Evolutionary conservation across 371 early-diverging fungal species (phyloP).

Genomic region (Mucor plumbeus): DNA sequence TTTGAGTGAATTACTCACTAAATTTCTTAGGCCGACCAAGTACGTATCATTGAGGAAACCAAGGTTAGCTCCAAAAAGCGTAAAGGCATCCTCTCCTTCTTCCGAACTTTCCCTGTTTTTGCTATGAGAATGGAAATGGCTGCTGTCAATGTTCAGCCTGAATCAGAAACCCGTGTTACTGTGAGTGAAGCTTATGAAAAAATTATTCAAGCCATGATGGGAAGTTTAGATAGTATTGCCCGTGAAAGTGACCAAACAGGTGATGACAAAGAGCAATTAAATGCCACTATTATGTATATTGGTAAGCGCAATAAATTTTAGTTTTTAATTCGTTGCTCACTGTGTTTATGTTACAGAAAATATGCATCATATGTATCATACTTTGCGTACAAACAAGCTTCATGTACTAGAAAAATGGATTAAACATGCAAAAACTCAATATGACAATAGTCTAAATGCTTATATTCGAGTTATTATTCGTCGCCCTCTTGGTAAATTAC

Average conservation of each 20-base stretch:
- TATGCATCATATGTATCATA: conserved; percentile 89
- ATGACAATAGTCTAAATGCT: conserved; percentile 80
- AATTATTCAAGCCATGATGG: conserved; percentile 86
- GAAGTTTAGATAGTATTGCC: conserved; percentile 86
- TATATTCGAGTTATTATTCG: conserved; percentile 89
- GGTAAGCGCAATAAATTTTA: conserved; percentile 53
- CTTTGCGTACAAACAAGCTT: conserved; percentile 73
- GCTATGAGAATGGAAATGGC: conserved; percentile 76
- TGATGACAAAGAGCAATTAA: conserved; percentile 94
- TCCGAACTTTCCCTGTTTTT: conserved; percentile 90
- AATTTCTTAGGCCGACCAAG: conserved; percentile 74
- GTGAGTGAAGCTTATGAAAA: conserved; percentile 84
- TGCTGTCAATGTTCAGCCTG: conserved; percentile 55
- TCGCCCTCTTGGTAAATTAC: conserved; percentile 83
- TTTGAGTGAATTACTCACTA: not conserved
- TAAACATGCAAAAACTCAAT: conserved; percentile 83
- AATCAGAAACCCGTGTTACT: conserved; percentile 70
- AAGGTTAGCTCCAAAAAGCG: conserved; percentile 88
- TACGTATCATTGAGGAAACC: conserved; percentile 89
- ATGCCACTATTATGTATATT: conserved; percentile 83
- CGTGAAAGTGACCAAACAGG: conserved; percentile 73
- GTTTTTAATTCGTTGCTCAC: too few species aligned
- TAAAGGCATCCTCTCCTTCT: conserved; percentile 84
- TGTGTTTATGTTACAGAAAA: conserved; percentile 66
- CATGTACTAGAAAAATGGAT: conserved; percentile 75